Percentiles rank a stretch among this genome's conserved stretches.
These are phyloP conservation scores for Debaryomyces tyrocola DNA, from an alignment of 805 yeast species.

Conservation along the genomic window DNA sequence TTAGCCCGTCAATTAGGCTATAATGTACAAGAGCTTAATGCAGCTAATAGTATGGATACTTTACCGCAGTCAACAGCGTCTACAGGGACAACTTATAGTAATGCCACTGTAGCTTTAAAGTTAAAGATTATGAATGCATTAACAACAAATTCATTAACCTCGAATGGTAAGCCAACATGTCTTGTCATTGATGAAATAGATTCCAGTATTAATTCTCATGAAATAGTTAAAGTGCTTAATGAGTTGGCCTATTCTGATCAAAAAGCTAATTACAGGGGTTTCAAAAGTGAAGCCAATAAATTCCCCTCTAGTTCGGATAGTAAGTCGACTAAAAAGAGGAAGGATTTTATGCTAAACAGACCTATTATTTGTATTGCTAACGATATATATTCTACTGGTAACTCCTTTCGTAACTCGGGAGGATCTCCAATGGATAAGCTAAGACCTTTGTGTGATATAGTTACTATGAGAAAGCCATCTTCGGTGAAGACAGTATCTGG, in stretches of 20 bases:
- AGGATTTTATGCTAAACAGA: slow-evolving; percentile 52
- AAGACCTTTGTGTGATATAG: slow-evolving; percentile 70
- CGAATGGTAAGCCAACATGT: slow-evolving; percentile 76
- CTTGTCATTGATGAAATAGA: slow-evolving; percentile 89
- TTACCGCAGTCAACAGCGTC: slow-evolving; percentile 33
- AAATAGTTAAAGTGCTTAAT: slow-evolving; percentile 47
- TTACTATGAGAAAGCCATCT: slow-evolving; percentile 62
- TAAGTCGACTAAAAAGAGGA: slow-evolving; percentile 27
- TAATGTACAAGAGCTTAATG: slow-evolving; percentile 79
- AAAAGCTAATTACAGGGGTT: slow-evolving; percentile 37
- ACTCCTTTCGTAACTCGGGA: slow-evolving; percentile 21
- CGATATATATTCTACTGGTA: slow-evolving; percentile 61
- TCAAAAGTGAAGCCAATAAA: slow-evolving; percentile 3
- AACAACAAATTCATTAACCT: slow-evolving; percentile 55
- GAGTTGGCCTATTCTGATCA: slow-evolving; percentile 62
- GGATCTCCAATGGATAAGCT: slow-evolving; percentile 67
- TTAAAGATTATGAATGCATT: slow-evolving; percentile 53
- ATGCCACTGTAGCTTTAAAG: slow-evolving; percentile 30
- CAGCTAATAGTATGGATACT: slow-evolving; percentile 48
- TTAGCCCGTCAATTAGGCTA: slow-evolving; percentile 82
- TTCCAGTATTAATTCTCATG: slow-evolving; percentile 34
- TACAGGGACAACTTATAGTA: slow-evolving; percentile 10
- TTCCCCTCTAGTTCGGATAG: slow-evolving; percentile 11
- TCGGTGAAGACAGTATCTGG: slow-evolving; percentile 44
- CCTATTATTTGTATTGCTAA: slow-evolving; percentile 94